Evolutionary conservation across 345 rosid species (phyloP), one percentile per base, ranked within the genome.

Genomic region (Kernera saxatilis): DNA sequence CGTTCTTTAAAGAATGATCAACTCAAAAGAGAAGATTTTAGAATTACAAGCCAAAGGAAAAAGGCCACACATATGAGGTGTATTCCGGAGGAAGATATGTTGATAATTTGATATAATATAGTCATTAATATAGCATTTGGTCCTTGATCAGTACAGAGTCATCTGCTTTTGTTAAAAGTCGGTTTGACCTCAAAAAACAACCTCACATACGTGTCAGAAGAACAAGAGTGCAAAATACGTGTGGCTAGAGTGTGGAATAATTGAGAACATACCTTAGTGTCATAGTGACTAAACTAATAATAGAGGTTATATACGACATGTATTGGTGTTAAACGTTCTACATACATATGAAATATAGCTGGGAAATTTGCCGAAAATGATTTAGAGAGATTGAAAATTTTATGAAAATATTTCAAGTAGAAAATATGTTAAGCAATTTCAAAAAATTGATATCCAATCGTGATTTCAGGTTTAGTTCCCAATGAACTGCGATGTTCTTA

Each of bases 131-230:
- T 41, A 40, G 37, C 22, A 11, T 53, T 53, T 63, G 63, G 70
- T 63, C 46, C 63, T 41, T 40, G n/a, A n/a, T n/a, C n/a, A 5
- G 62, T 52, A 21, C 63, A 52, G 51, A 30, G 55, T 56, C 66
- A 56, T 56, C 58, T 36, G 3, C 66, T 73, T 65, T 64, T 14
- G 37, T 13, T 14, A 46, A 52, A 56, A 19, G 71, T 65, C 71
- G 66, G 70, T 27, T 56, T 19, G 66, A 50, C 60, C 40, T 19
- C 48, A 8, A 8, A 59, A 27, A 36, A 26, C 48, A 56, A 48
- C 60, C 27, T 56, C 18, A 30, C 35, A 29, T 45, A 73, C 71
- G 72, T 73, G 72, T 67, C 72, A 19, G 15, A 56, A 46, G 27
- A 39, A 18, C 53, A 56, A 65, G 50, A 54, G 58, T 35, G 35